Evolutionary conservation across 176 grass and related monocot species (phyloP).

Genomic region (Carex scoparia): DNA sequence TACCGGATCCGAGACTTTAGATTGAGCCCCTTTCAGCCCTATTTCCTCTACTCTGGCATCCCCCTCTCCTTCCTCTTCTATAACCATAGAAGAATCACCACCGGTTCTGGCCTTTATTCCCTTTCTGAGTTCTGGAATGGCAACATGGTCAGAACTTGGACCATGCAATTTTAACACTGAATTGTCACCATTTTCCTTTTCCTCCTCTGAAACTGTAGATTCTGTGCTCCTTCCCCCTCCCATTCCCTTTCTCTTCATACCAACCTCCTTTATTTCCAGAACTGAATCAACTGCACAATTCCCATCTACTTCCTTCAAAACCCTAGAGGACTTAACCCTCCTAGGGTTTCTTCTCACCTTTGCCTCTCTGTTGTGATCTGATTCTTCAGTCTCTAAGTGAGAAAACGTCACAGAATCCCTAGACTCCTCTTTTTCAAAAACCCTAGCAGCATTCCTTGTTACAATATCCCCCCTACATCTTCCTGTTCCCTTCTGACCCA

Average conservation of each 20-base stretch:
- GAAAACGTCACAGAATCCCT: background rate
- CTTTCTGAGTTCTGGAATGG: background rate
- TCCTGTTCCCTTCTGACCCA: background rate
- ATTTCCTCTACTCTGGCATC: background rate
- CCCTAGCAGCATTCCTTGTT: background rate
- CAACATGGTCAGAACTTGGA: background rate
- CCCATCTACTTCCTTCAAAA: conserved; percentile 19
- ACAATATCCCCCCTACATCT: background rate
- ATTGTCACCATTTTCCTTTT: conserved; percentile 13
- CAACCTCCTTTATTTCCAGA: background rate
- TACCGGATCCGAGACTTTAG: background rate
- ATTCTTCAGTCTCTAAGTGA: conserved; percentile 1
- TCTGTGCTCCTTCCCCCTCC: background rate
- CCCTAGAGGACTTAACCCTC: conserved; percentile 22
- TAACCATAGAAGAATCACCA: background rate
- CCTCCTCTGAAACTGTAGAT: conserved; percentile 15
- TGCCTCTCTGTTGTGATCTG: background rate
- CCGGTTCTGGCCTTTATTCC: background rate
- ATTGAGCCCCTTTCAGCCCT: background rate
- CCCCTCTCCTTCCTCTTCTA: background rate
- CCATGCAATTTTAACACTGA: conserved; percentile 7
- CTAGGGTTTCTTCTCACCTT: conserved; percentile 10
- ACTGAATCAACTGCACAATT: background rate
- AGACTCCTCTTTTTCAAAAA: background rate
- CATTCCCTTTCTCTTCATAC: background rate